Conservation (phyloP, 2,329 filamentous ascomycete species). For the Fusarium sp. region DNA sequence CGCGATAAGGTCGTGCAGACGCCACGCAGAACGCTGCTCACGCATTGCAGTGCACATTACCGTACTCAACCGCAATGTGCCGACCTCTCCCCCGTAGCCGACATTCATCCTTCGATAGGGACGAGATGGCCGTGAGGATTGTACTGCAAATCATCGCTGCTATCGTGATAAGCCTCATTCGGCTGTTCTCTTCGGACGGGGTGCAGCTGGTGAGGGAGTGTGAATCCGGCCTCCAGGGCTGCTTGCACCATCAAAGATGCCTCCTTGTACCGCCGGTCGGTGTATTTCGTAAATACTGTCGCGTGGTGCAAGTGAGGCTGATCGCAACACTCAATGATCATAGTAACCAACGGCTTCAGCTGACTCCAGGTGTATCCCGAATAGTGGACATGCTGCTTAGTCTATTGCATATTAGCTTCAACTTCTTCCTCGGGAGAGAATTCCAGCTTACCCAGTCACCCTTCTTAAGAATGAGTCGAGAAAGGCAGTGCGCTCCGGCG, state of each 20-base stretch:
- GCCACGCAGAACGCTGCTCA: slow-evolving; percentile 8
- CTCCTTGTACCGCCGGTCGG: slow-evolving; percentile 86
- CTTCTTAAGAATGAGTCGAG: slow-evolving; percentile 88
- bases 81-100: neutral
- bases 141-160: slow-evolving; percentile 42
- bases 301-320: slow-evolving; percentile 82
- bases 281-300: slow-evolving; percentile 93
- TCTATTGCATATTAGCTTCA: slow-evolving; percentile 63
- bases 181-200: slow-evolving; percentile 51
- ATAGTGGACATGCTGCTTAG: slow-evolving; percentile 86
- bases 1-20: slow-evolving; percentile 15
- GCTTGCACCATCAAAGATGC: slow-evolving; percentile 83
- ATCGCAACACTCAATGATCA: slow-evolving; percentile 89
- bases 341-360: slow-evolving; percentile 78
- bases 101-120: slow-evolving; percentile 45
- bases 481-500: slow-evolving; percentile 91
- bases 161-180: slow-evolving; percentile 31
- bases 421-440: neutral
- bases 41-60: slow-evolving; percentile 3
- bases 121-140: slow-evolving; percentile 43
- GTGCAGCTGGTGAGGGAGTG: slow-evolving; percentile 54
- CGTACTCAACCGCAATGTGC: slow-evolving; percentile 7
- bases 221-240: slow-evolving; percentile 73
- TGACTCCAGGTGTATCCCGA: slow-evolving; percentile 92
- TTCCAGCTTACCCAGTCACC: slow-evolving; percentile 84